Evolutionary conservation across 768 basidiomycete species (phyloP).

Genomic region (Cyclocybe cylindracea): DNA sequence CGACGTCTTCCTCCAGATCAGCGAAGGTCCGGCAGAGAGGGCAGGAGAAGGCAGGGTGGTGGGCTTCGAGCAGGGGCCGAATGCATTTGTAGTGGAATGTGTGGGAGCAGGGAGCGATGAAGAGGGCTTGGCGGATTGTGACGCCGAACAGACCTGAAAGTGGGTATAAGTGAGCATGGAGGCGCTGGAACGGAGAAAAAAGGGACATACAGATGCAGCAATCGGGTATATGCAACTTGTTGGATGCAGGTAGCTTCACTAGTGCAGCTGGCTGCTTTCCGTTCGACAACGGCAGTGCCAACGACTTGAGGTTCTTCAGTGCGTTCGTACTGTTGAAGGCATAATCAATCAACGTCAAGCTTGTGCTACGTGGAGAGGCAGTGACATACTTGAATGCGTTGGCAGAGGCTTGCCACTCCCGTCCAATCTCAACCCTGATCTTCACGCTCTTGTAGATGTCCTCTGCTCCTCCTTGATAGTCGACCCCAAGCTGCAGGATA

Average conservation of each 20-base stretch:
- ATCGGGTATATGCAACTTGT: slow-evolving; percentile 61
- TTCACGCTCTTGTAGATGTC: slow-evolving; percentile 98
- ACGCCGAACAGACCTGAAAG: slow-evolving; percentile 70
- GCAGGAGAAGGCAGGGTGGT: slow-evolving; percentile 93
- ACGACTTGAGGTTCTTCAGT: slow-evolving; percentile 78
- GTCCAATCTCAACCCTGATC: slow-evolving; percentile 84
- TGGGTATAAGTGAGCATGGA: slow-evolving; percentile 6
- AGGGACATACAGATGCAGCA: slow-evolving; percentile 86
- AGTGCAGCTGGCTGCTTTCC: slow-evolving; percentile 19
- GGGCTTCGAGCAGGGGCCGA: slow-evolving; percentile 82
- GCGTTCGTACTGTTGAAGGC: slow-evolving; percentile 50
- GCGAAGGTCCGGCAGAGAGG: slow-evolving; percentile 95
- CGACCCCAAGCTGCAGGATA: slow-evolving; percentile 91
- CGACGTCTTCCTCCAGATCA: slow-evolving; percentile 94
- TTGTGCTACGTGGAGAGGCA: slow-evolving; percentile 10
- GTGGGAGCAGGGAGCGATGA: slow-evolving; percentile 97
- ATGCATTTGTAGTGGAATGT: slow-evolving; percentile 98
- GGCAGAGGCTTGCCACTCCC: slow-evolving; percentile 87
- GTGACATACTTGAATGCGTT: slow-evolving; percentile 88
- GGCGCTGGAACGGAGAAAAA: not conserved
- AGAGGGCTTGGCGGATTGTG: slow-evolving; percentile 91
- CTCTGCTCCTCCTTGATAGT: slow-evolving; percentile 96
- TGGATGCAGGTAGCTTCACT: slow-evolving; percentile 14
- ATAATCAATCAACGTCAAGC: not conserved
- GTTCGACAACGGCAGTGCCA: slow-evolving; percentile 41